phyloP scores from a whole-genome alignment of 805 yeast species.

The Zygosaccharomyces gambellarensis region DNA sequence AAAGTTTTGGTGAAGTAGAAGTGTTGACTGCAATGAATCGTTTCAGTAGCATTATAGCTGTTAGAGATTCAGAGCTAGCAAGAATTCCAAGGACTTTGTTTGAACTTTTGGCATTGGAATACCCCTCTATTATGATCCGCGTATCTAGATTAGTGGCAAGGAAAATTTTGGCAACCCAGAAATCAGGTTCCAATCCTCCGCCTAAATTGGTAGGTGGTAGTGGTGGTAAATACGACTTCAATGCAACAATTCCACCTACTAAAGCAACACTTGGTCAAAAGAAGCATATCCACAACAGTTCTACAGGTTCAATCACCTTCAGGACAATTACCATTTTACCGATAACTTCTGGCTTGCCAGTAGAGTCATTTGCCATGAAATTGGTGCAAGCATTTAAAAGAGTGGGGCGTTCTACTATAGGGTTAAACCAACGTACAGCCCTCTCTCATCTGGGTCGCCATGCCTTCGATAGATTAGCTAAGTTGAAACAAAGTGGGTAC shows the following conservation, averaged over 20 bases:
- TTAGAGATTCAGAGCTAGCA: constrained; percentile 90
- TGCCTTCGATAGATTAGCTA: constrained; percentile 86
- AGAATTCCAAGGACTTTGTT: constrained; percentile 87
- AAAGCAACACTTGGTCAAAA: constrained; percentile 15
- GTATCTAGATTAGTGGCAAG: constrained; percentile 83
- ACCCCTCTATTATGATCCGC: constrained; percentile 87
- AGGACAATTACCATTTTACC: constrained; percentile 85
- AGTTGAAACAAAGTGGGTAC: constrained; percentile 79
- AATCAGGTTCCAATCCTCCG: constrained; percentile 9
- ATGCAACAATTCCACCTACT: constrained; percentile 33
- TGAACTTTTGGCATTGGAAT: constrained; percentile 74
- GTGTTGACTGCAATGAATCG: constrained; percentile 78
- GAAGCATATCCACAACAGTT: constrained; percentile 14
- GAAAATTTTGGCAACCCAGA: constrained; percentile 33
- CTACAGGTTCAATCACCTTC: constrained; percentile 37
- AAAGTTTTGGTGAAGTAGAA: constrained; percentile 91
- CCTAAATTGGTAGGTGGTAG: constrained; percentile 16
- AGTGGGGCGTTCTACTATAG: constrained; percentile 68
- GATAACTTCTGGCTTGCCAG: constrained; percentile 75
- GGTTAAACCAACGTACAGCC: constrained; percentile 79
- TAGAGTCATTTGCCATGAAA: constrained; percentile 73
- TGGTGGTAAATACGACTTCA: constrained; percentile 27
- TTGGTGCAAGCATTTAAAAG: constrained; percentile 65
- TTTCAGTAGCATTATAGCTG: constrained; percentile 68
- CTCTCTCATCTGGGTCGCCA: constrained; percentile 79